These are phyloP conservation scores for Blastobotrys capitulatus DNA, from an alignment of 1,139 yeast species.

Conservation along the genomic window DNA sequence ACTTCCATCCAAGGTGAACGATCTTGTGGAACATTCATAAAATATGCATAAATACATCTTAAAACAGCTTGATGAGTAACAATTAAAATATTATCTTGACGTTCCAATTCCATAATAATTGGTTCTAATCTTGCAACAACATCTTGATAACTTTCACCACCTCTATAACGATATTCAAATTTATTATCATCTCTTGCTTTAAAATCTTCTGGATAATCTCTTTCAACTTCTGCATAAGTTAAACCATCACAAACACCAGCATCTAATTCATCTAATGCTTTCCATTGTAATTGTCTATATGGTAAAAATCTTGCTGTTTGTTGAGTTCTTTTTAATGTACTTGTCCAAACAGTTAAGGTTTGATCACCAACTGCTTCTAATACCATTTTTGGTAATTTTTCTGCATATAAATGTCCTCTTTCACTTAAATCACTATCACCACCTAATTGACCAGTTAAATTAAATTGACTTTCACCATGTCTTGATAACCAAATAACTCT, in stretches of 20 bases:
- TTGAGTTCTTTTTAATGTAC: constrained; percentile 86
- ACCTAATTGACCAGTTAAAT: constrained; percentile 90
- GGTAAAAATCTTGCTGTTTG: constrained; percentile 86
- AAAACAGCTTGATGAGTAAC: constrained; percentile 97
- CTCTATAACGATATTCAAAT: constrained; percentile 91
- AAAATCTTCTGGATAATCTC: constrained; percentile 85
- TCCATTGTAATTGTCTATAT: constrained; percentile 85
- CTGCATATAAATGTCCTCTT: constrained; percentile 82
- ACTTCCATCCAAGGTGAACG: constrained; percentile 99
- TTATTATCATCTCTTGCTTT: constrained; percentile 94
- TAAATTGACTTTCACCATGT: constrained; percentile 92
- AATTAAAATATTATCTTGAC: constrained; percentile 91
- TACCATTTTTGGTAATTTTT: constrained; percentile 74
- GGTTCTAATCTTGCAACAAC: constrained; percentile 94
- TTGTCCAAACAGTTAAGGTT: constrained; percentile 90
- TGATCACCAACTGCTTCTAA: constrained; percentile 69
- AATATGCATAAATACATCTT: constrained; percentile 93
- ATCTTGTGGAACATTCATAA: constrained; percentile 97
- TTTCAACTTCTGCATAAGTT: constrained; percentile 83
- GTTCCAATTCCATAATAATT: constrained; percentile 94
- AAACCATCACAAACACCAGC: constrained; percentile 98
- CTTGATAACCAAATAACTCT: constrained; percentile 89
- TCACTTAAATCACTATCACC: constrained; percentile 88
- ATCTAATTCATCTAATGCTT: constrained; percentile 93
- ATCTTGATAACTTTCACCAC: constrained; percentile 96